Base-by-base conservation (phyloP, 176 grass and related monocot species). In the Oryza brachyantha region DNA sequence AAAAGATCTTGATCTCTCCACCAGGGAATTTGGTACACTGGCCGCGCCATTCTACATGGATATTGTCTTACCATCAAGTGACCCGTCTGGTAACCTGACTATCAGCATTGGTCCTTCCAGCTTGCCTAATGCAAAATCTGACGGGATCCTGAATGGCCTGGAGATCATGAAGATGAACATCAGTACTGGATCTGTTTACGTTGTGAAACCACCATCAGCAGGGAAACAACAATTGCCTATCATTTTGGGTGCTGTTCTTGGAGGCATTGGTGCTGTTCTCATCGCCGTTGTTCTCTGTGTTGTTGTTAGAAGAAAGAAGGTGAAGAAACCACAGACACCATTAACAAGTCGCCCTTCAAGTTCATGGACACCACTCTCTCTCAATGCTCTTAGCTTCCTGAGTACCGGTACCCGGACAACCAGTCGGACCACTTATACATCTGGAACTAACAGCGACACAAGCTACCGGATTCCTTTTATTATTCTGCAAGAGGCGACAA, bases 151-250 rank as follows among this genome's bases (percentile, higher is more conserved):
- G 79, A 98, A 98, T 60, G 92, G 95, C 13, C 85, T 98, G 73
- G 95, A 98, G 87, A 90, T 98, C 68, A 90, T 98, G 95, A 98
- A 94, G 85, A 94, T 98, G 95, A 92, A 92, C 85, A 85, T 94
- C 61, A 94, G 89, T 66, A 89, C 66, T 37, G 95, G 86, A 34
- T 82, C 77, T 60, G 87, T 90, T 57, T 70, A 36, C 5, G 69
- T 94, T 19, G 83, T 92, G 79, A 2, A 58, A 13, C 73, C 74
- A 43, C 32, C 72, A 27, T 66, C 74, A 35, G 17, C 4, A 4
- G 19, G 29, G 38, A 90, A 82, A 40, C 68, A 13, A 4, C 62
- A 85, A 55, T 74, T 88, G 63, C 72, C 79, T 52, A 54, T 89
- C 63, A 88, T 98, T 83, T 58, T 93, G 63, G 82, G 82, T 41